These are phyloP conservation scores for Rhizoclosmatium sp. DNA, from an alignment of 192 early-diverging fungal species.

Conservation along the genomic window DNA sequence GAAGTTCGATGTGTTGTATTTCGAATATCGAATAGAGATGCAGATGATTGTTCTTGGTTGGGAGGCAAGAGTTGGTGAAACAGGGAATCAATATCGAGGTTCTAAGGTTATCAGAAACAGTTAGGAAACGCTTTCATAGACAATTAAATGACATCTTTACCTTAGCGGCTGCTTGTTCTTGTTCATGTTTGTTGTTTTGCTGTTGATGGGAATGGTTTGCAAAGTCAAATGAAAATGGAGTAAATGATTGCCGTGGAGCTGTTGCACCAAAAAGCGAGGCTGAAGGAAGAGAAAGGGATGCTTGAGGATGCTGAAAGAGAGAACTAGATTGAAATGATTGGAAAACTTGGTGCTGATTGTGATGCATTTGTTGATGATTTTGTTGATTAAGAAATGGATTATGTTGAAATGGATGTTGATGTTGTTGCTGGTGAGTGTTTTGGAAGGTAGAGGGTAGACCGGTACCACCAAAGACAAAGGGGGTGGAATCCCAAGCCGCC, in stretches of 20 bases:
- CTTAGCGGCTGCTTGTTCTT: too few relatives aligned
- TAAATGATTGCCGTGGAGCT: neutral
- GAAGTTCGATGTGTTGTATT: too few relatives aligned
- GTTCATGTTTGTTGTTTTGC: too few relatives aligned
- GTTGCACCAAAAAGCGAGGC: conserved; percentile 2
- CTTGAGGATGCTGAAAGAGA: neutral
- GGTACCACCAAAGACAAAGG: neutral
- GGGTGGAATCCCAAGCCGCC: neutral
- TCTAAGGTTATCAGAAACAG: too few relatives aligned
- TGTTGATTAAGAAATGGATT: neutral
- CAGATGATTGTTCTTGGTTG: too few relatives aligned
- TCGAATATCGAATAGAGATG: too few relatives aligned
- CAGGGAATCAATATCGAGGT: too few relatives aligned
- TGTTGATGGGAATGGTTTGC: neutral
- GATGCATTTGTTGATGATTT: neutral
- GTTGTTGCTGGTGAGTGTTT: neutral
- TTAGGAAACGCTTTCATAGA: neutral
- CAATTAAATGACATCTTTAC: neutral
- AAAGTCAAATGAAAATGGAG: neutral
- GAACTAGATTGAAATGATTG: too few relatives aligned
- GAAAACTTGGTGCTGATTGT: neutral
- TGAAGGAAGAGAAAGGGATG: neutral
- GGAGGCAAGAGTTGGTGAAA: too few relatives aligned
- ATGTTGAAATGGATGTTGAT: neutral
- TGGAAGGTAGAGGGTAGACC: neutral